Conservation (phyloP, 768 basidiomycete genomes). For the Rubroboletus pulcherrimus region DNA sequence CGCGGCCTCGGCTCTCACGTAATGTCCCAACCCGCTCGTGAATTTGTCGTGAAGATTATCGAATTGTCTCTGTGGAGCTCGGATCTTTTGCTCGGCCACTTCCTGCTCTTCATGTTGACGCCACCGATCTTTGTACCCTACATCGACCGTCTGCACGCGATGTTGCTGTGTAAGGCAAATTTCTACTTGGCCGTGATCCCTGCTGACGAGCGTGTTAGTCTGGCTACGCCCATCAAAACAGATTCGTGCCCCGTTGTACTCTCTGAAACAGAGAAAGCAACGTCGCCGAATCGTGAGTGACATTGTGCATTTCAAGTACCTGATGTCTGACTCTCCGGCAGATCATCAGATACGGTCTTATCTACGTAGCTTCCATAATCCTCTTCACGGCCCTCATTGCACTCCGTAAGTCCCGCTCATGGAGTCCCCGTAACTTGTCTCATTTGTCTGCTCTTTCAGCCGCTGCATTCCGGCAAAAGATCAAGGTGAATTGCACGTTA, state of each 20-base stretch:
- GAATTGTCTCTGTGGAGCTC: conserved; percentile 95
- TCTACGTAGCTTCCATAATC: conserved; percentile 67
- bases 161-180: conserved; percentile 64
- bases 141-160: conserved; percentile 88
- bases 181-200: conserved; percentile 5
- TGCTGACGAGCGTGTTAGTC: conserved; percentile 46
- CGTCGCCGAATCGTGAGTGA: conserved; percentile 81
- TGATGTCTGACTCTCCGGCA: conserved; percentile 27
- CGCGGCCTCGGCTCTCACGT: conserved; percentile 86
- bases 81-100: conserved; percentile 83
- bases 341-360: conserved; percentile 80
- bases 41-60: conserved; percentile 96
- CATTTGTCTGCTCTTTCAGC: conserved; percentile 37
- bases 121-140: conserved; percentile 88
- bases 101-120: conserved; percentile 88
- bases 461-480: conserved; percentile 52
- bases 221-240: conserved; percentile 95
- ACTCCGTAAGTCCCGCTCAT: conserved; percentile 56
- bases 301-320: background rate
- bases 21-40: conserved; percentile 97
- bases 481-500: conserved; percentile 62
- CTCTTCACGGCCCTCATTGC: conserved; percentile 74
- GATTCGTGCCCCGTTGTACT: conserved; percentile 88
- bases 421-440: conserved; percentile 5
- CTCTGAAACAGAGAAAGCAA: conserved; percentile 83